Percentiles rank a stretch among this genome's conserved stretches.
phyloP scores from a whole-genome alignment of 2,329 filamentous ascomycete species.

The Didymosphaeria variabile region DNA sequence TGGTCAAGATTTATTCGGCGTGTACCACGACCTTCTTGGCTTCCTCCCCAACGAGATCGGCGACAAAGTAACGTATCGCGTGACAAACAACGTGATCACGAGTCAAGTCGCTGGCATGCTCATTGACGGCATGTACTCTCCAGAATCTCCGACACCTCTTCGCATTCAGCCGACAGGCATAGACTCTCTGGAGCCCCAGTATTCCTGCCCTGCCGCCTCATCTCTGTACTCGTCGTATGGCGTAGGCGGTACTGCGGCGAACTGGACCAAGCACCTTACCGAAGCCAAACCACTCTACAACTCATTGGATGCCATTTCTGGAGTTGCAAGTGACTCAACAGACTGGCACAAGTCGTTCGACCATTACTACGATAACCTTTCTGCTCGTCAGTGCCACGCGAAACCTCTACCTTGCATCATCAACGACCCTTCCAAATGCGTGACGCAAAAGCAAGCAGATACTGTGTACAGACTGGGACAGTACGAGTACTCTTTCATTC shows the following conservation, averaged over 20 bases:
- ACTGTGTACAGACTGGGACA: slow-evolving; percentile 78
- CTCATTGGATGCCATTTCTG: slow-evolving; percentile 73
- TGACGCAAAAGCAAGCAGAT: slow-evolving; percentile 70
- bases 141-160: slow-evolving; percentile 42
- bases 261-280: slow-evolving; percentile 72
- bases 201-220: slow-evolving; percentile 67
- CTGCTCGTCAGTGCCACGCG: slow-evolving; percentile 77
- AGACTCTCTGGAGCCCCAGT: slow-evolving; percentile 79
- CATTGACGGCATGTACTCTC: slow-evolving; percentile 69
- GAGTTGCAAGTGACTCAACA: slow-evolving; percentile 63
- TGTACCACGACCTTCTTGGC: slow-evolving; percentile 74
- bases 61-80: slow-evolving; percentile 68
- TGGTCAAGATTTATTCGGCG: slow-evolving; percentile 77
- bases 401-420: slow-evolving; percentile 75
- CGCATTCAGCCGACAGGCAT: slow-evolving; percentile 63
- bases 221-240: slow-evolving; percentile 56
- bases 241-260: slow-evolving; percentile 52
- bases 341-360: slow-evolving; percentile 78
- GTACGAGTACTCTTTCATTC: slow-evolving; percentile 83
- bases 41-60: slow-evolving; percentile 68
- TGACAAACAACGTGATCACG: slow-evolving; percentile 85
- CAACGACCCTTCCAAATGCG: slow-evolving; percentile 63
- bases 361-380: slow-evolving; percentile 87
- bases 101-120: slow-evolving; percentile 81
- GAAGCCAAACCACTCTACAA: slow-evolving; percentile 64